Evolutionary conservation across 352 stramenopile genomes (phyloP).

Genomic region (Globisporangium iwayamae): DNA sequence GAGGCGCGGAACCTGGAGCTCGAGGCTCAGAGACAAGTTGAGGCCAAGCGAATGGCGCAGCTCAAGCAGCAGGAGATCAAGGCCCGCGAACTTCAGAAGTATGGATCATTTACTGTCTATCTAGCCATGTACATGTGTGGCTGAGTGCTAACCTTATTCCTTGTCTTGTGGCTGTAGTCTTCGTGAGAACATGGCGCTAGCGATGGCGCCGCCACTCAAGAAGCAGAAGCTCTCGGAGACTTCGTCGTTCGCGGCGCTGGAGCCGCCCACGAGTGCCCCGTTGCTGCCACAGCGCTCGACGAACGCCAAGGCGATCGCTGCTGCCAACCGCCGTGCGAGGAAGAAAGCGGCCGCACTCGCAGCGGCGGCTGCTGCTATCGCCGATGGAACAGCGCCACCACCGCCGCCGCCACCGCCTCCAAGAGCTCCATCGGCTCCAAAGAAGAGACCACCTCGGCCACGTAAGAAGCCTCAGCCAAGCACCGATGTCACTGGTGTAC

Average conservation of each 20-base stretch:
- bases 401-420: slow-evolving; percentile 7
- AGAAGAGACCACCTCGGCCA: slow-evolving; percentile 15
- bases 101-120: background rate
- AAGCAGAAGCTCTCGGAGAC: slow-evolving; percentile 34
- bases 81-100: slow-evolving; percentile 11
- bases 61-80: slow-evolving; percentile 13
- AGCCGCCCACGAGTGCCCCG: background rate
- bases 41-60: slow-evolving; percentile 2
- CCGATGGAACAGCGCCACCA: background rate
- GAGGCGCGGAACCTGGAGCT: slow-evolving; percentile 7
- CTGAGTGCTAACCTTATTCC: background rate
- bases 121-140: slow-evolving; percentile 4
- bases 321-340: slow-evolving; percentile 1
- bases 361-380: background rate
- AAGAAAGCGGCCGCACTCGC: slow-evolving; percentile 4
- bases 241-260: slow-evolving; percentile 21
- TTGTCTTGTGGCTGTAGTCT: slow-evolving; percentile 6
- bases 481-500: background rate
- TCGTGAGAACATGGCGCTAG: slow-evolving; percentile 12
- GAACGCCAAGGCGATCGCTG: background rate
- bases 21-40: slow-evolving; percentile 19
- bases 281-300: slow-evolving; percentile 6
- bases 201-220: slow-evolving; percentile 33
- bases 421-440: slow-evolving; percentile 10
- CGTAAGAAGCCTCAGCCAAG: slow-evolving; percentile 16